Base-by-base conservation (phyloP, 2,329 filamentous ascomycete species). In the Microdochium paspali region DNA sequence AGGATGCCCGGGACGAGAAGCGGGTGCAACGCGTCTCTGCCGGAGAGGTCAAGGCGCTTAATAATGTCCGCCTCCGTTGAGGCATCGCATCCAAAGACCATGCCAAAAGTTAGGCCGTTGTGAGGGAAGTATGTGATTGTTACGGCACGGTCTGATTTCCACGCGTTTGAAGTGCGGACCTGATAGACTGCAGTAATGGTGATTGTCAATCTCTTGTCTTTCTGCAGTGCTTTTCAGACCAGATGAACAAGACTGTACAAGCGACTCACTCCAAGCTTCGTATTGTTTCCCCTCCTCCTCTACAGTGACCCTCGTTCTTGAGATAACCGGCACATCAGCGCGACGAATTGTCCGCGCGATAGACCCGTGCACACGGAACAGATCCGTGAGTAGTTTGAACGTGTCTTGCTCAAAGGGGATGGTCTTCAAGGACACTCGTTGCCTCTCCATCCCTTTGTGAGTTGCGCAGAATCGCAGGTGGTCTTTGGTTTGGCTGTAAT, bases 1-100 rank as follows among this genome's bases (percentile, higher is more conserved):
- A 65, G 54, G 2, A 65, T 61, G 1, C 58, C 60, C 1, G 57
- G 55, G 5, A 63, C 7, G 0, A 64, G 42, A 2, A 65, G 40
- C 1, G 62, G 62, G 31, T 64, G 55, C 0, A 45, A 44, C 0
- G 49, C 49, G 4, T 54, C 54, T 15, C 28, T 45, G 1, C 30
- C 39, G 5, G 35, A 10, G 2, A 18, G 20, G 3, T 10, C 31
- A 9, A 61, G 24, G 1, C 56, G 49, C 9, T 32, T 50, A 5
- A 56, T 45, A 6, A 61, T 48, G 2, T 53, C 47, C 3, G 47
- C 26, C 46, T 59, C 53, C 3, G 50, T 45, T 0, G 44, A 26
- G 13, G 30, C 20, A 0, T 51, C 28, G 43, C 55, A 57, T 12
- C 60, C 57, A 40, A 61, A 59, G 3, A 60, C 12, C 2, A 58